phyloP scores from a whole-genome alignment of 805 yeast genomes.

The Metschnikowia picachoensis region DNA sequence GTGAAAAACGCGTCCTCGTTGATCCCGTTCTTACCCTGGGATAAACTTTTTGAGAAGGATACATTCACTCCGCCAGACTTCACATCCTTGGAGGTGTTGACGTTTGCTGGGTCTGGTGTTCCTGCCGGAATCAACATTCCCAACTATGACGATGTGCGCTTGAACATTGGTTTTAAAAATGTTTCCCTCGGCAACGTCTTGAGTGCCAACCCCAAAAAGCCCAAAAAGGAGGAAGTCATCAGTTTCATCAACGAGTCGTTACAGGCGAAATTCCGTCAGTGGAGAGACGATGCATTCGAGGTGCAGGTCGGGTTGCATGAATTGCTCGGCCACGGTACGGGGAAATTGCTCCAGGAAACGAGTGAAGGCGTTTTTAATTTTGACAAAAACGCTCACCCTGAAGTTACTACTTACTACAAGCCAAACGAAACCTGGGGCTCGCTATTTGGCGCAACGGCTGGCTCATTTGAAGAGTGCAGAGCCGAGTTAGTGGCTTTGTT shows the following conservation, averaged over 20 bases:
- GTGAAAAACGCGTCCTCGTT: conserved; percentile 65
- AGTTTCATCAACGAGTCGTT: conserved; percentile 58
- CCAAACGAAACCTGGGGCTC: conserved; percentile 91
- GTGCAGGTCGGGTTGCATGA: conserved; percentile 95
- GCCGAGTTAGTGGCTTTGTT: conserved; percentile 89
- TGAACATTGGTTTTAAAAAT: conserved; percentile 81
- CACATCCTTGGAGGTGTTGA: conserved; percentile 82
- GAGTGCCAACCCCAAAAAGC: conserved; percentile 60
- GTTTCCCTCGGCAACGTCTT: conserved; percentile 86
- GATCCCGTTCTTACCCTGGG: conserved; percentile 76
- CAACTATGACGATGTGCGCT: conserved; percentile 84
- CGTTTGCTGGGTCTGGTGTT: conserved; percentile 85
- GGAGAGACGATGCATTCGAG: conserved; percentile 80
- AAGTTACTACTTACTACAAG: conserved; percentile 65
- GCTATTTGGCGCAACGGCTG: conserved; percentile 74
- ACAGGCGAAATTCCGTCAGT: conserved; percentile 58
- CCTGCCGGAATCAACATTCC: conserved; percentile 95
- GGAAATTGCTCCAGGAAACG: conserved; percentile 62
- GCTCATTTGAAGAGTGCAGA: conserved; percentile 89
- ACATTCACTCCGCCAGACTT: conserved; percentile 89
- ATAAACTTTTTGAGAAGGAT: conserved; percentile 69
- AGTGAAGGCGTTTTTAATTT: conserved; percentile 67
- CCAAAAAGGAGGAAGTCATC: conserved; percentile 62
- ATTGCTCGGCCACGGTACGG: conserved; percentile 87
- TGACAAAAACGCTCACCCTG: conserved; percentile 62